These are phyloP conservation scores for Auricularia sp. DNA, from an alignment of 768 basidiomycete species.

Conservation along the genomic window DNA sequence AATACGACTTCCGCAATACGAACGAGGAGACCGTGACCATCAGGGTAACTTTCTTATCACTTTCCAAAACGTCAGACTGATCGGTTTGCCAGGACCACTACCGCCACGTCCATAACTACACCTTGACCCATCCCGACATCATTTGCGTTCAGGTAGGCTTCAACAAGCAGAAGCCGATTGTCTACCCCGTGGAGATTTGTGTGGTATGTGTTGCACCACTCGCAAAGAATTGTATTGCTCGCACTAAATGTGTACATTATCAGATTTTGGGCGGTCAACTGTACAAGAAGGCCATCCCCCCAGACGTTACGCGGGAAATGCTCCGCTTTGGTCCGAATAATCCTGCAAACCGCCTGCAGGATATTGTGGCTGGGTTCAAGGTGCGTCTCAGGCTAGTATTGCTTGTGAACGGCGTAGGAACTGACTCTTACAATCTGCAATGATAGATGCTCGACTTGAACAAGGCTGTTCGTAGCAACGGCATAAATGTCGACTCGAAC, in stretches of 20 bases:
- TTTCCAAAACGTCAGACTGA: background rate
- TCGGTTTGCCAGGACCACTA: background rate
- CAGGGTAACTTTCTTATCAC: background rate
- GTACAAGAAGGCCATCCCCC: background rate
- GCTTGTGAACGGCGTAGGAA: no score
- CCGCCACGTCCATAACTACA: background rate
- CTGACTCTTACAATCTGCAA: no score
- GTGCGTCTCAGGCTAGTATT: background rate
- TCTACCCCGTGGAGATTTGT: background rate
- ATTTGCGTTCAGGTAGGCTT: background rate
- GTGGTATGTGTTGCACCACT: background rate
- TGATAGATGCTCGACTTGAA: background rate
- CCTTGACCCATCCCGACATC: background rate
- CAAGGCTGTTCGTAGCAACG: background rate
- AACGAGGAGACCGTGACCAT: background rate
- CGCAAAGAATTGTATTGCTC: background rate
- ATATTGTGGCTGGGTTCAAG: background rate
- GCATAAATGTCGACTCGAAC: no score
- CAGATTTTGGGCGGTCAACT: background rate
- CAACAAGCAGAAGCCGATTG: background rate
- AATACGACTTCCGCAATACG: background rate
- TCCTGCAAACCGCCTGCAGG: background rate
- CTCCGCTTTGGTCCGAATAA: background rate
- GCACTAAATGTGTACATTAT: no score
- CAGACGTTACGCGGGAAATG: background rate